Evolutionary conservation across 2,329 filamentous ascomycete species (phyloP).

Genomic region (Xylaria polymorpha): DNA sequence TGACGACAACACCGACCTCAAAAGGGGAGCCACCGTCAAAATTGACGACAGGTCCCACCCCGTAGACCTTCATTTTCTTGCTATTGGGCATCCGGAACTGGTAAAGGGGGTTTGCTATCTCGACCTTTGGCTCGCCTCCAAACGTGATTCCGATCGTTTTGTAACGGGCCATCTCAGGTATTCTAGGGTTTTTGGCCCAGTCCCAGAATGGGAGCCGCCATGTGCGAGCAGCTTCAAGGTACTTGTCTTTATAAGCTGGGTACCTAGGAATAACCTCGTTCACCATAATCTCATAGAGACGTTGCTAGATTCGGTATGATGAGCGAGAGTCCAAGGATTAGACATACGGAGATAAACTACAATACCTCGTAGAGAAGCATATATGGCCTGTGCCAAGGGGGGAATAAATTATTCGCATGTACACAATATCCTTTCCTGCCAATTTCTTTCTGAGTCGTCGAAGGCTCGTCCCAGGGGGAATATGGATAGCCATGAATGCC

Average conservation of each 20-base stretch:
- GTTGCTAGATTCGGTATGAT: conserved; percentile 36
- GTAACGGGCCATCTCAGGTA: conserved; percentile 42
- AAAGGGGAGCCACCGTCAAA: conserved; percentile 31
- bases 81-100: conserved; percentile 45
- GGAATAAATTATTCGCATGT: conserved; percentile 35
- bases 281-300: conserved; percentile 41
- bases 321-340: conserved; percentile 6
- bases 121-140: conserved; percentile 27
- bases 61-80: conserved; percentile 34
- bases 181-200: conserved; percentile 48
- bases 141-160: conserved; percentile 39
- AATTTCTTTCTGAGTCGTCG: conserved; percentile 30
- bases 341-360: background rate
- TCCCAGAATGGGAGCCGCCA: conserved; percentile 45
- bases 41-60: conserved; percentile 12
- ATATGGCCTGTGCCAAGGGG: conserved; percentile 37
- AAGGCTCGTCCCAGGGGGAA: conserved; percentile 34
- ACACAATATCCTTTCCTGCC: conserved; percentile 38
- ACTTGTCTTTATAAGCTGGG: conserved; percentile 30
- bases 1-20: conserved; percentile 21
- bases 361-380: conserved; percentile 39
- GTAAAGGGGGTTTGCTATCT: conserved; percentile 46
- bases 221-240: conserved; percentile 34
- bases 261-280: conserved; percentile 39
- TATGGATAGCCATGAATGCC: conserved; percentile 41